Evolutionary conservation across 78 protist species (phyloP), one percentile per base, ranked within the genome.

Genomic region (Dictyostelium firmibasis): DNA sequence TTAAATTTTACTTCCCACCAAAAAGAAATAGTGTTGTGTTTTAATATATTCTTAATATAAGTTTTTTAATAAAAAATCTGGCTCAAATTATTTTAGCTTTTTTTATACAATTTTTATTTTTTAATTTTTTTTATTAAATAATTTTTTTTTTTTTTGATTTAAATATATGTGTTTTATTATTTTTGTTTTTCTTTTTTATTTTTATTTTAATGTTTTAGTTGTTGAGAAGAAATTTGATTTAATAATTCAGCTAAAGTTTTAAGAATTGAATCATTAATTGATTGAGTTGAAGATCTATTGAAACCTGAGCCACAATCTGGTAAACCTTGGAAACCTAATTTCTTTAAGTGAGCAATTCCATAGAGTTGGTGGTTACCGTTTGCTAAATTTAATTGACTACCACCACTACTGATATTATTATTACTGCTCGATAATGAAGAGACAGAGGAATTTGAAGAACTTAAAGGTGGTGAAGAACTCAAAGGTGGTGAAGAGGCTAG

Each of bases 301-400:
- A 88, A 88, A 23, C 93, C 93, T 27, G 93, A 57, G 31, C 93
- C 93, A 78, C 86, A 88, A 36, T 88, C 93, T 14, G 93, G 86
- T 18, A 88, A 23, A 43, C 93, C 93, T 64, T 88, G 93, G 86
- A 88, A 88, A 31, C 93, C 79, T 23, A 88, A 23, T 36, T 77
- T 78, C 81, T 88, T 88, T 4, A 88, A 60, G 27, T 86, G 92
- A 27, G 86, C 6, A 8, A 85, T 9, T 13, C 77, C 23, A 70
- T 69, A 77, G 44, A 29, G 38, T 0, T 72, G 38, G 5, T 27
- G 43, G 18, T 27, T 72, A 6, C 79, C 79, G 33, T 72, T 72
- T 27, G 67, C 67, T 57, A 67, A 27, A 67, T 23, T 23, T 77
- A 77, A 18, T 25, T 43, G 53, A 31, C 33, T n/a, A 25, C 57